Percentiles rank a stretch among this genome's conserved stretches.
These are phyloP conservation scores for Backusella parvicylindrica DNA, from an alignment of 192 early-diverging fungal genomes.

Conservation along the genomic window DNA sequence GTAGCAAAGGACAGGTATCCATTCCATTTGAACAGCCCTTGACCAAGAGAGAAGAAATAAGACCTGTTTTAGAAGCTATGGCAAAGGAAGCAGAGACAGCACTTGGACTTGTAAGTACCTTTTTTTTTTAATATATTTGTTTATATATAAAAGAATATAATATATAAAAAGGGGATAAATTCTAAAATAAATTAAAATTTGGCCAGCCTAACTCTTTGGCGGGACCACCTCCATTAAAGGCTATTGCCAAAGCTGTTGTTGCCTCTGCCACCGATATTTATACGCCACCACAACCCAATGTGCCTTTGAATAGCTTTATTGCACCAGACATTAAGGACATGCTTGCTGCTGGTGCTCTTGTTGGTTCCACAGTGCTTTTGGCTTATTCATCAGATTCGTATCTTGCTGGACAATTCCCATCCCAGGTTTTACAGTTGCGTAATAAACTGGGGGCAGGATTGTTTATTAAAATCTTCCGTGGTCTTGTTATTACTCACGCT, in stretches of 20 bases:
- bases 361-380: not conserved
- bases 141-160: not conserved
- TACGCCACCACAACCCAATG: not conserved
- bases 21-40: constrained; percentile 33
- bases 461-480: not conserved
- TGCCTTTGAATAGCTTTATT: constrained; percentile 25
- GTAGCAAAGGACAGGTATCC: constrained; percentile 6
- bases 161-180: not conserved
- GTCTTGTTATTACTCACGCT: constrained; percentile 16
- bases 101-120: constrained; percentile 36
- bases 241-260: constrained; percentile 27
- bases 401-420: not conserved
- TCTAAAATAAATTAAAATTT: not conserved
- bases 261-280: constrained; percentile 21
- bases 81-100: constrained; percentile 46
- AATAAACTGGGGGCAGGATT: not conserved
- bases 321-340: not conserved
- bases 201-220: constrained; percentile 31
- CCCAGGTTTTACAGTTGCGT: not conserved
- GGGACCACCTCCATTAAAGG: constrained; percentile 33
- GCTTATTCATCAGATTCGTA: not conserved
- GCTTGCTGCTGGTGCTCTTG: not conserved
- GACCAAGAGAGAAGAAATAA: constrained; percentile 36
- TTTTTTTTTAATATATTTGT: not conserved
- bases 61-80: constrained; percentile 40